These are phyloP conservation scores for Cornus controversa DNA, from an alignment of 148 eudicot genomes.

Conservation along the genomic window DNA sequence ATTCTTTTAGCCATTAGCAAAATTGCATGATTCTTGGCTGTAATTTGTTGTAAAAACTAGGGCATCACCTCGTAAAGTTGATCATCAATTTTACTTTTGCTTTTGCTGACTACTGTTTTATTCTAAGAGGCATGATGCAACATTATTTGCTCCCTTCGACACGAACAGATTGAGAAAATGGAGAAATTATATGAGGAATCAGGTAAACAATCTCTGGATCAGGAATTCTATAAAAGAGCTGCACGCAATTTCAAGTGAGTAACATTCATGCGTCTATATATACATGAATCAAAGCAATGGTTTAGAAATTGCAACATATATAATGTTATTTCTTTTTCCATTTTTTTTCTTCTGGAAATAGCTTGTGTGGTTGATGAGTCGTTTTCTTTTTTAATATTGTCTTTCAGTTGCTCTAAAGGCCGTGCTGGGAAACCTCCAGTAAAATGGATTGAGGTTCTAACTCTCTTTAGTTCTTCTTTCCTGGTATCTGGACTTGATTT, in stretches of 20 bases:
- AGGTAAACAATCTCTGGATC: slow-evolving; percentile 39
- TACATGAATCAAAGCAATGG: slow-evolving; percentile 2
- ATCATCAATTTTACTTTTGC: not conserved
- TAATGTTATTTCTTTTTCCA: not conserved
- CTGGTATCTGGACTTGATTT: slow-evolving; percentile 6
- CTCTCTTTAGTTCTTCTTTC: slow-evolving; percentile 15
- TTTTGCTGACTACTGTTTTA: not conserved
- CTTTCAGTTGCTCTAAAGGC: slow-evolving; percentile 61
- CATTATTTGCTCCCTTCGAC: not conserved
- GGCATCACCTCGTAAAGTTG: not conserved
- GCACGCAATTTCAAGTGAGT: slow-evolving; percentile 60
- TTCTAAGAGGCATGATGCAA: slow-evolving; percentile 2
- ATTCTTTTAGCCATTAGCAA: not conserved
- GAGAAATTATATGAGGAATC: slow-evolving; percentile 43
- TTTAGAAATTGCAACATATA: slow-evolving; percentile 8
- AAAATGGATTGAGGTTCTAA: slow-evolving; percentile 71
- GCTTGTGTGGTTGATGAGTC: not conserved
- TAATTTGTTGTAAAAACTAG: not conserved
- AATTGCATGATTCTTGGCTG: no score
- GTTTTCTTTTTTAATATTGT: slow-evolving; percentile 3
- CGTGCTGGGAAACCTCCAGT: slow-evolving; percentile 82
- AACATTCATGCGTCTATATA: slow-evolving; percentile 12
- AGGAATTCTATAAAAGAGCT: slow-evolving; percentile 46
- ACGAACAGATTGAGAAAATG: slow-evolving; percentile 55
- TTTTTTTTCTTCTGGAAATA: not conserved